Evolutionary conservation across 225 moss, liverwort and hornwort species (phyloP).

Genomic region (Pleurozium schreberi): DNA sequence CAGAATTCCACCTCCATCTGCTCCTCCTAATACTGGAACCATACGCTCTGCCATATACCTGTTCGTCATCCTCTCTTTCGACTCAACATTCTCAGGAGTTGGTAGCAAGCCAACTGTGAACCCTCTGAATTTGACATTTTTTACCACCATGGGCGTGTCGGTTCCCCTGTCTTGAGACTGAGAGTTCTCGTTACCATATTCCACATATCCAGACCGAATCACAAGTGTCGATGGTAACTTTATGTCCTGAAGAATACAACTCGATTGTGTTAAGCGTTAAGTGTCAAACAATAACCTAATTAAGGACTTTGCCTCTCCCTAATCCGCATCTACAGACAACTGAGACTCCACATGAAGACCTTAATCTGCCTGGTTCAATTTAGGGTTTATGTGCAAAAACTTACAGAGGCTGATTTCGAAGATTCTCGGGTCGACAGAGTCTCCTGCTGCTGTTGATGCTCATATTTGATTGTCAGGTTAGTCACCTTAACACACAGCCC

Average conservation of each 20-base stretch:
- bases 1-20: conserved; percentile 54
- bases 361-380: neutral
- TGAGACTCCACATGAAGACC: neutral
- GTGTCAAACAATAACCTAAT: neutral
- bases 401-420: conserved; percentile 5
- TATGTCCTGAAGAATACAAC: conserved; percentile 12
- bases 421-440: neutral
- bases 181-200: conserved; percentile 63
- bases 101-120: conserved; percentile 54
- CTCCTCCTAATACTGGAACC: conserved; percentile 54
- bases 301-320: neutral
- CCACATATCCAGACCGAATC: conserved; percentile 51
- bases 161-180: conserved; percentile 20
- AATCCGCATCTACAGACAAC: neutral
- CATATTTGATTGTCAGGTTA: conserved; percentile 58
- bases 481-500: conserved; percentile 76
- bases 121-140: conserved; percentile 68
- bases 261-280: neutral
- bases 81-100: conserved; percentile 2
- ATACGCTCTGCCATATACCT: conserved; percentile 34
- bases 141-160: conserved; percentile 61
- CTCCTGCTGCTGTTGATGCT: conserved; percentile 32
- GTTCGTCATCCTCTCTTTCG: conserved; percentile 19
- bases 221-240: conserved; percentile 33
- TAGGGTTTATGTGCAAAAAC: conserved; percentile 8